Base-by-base conservation (phyloP, 345 rosid genomes). In the Salix suchowensis region DNA sequence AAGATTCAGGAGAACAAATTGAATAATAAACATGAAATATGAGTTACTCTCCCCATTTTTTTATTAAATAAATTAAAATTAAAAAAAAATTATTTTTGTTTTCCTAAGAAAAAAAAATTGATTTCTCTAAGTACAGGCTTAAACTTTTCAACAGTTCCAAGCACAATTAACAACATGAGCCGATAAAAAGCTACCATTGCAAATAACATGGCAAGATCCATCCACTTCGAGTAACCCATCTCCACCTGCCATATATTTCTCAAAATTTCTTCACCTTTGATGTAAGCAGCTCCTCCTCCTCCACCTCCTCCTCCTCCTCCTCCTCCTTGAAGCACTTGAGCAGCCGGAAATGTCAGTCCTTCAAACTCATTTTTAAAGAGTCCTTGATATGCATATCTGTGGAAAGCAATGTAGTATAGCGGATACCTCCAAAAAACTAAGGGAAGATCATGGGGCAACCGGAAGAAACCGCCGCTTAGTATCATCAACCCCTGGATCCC, bases 401-500 rank as follows among this genome's bases (percentile, higher is more conserved):
- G 69, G 69, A 66, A 32, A 15, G 69, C 69, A 66, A 66, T 66
- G 42, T 66, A 66, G 36, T 66, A 66, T 21, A 30, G 4, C 32
- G 69, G 40, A 16, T 66, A 66, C 18, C 36, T 66, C 69, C 69
- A 66, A 15, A 66, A 66, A 4, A 34, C 10, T 0, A 30, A 30
- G 0, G 42, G 69, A 32, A 32, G 69, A 66, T 66, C 69, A 34
- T 19, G 19, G 9, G 69, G 69, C 42, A 32, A 15, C n/a, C 69
- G 39, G 14, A 66, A 66, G n/a, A 66, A 32, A 30, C 69, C 69
- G 74, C 36, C 69, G 4, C 52, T 14, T 46, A 46, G 80, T 0
- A 88, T 80, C 91, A 89, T 85, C 15, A 89, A 10, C 1, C 87
- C 93, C 76, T 86, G 93, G 58, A 88, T 85, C 26, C 91, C 93